Conservation (phyloP, 2,329 filamentous ascomycete genomes). For the Sarocladiaceae sp. region DNA sequence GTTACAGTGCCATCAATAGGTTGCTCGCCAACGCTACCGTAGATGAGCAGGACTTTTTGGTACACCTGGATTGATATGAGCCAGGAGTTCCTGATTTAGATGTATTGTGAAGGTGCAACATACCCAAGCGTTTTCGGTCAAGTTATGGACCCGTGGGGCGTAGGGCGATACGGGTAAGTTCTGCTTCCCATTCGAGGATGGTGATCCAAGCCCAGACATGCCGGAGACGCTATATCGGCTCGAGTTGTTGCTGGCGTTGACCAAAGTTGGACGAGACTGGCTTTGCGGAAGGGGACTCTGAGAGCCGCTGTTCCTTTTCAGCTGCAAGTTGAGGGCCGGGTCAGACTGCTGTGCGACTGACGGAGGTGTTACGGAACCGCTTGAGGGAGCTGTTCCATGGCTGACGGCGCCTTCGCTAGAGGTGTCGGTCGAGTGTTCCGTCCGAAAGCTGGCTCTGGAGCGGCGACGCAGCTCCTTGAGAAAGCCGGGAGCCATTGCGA, state of each 20-base stretch:
- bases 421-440: constrained; percentile 54
- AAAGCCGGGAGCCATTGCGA: constrained; percentile 5
- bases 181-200: constrained; percentile 46
- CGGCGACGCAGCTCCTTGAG: constrained; percentile 67
- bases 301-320: constrained; percentile 35
- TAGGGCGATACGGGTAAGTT: constrained; percentile 66
- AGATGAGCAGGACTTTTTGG: constrained; percentile 79
- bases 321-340: constrained; percentile 55
- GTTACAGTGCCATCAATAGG: constrained; percentile 74
- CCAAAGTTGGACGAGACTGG: constrained; percentile 30
- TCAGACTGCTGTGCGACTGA: constrained; percentile 63
- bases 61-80: constrained; percentile 62
- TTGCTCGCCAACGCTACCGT: constrained; percentile 73
- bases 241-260: constrained; percentile 27
- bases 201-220: constrained; percentile 55
- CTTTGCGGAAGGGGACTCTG: constrained; percentile 13
- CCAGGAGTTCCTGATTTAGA: too few relatives aligned
- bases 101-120: constrained; percentile 32
- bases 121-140: constrained; percentile 82
- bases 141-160: constrained; percentile 71
- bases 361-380: constrained; percentile 68
- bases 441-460: constrained; percentile 68
- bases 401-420: constrained; percentile 49
- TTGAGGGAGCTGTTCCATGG: constrained; percentile 56
- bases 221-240: constrained; percentile 60